Percentiles rank a stretch among this genome's conserved stretches.
Conservation (phyloP, 2,329 filamentous ascomycete genomes). For the Arthrocladium fulminans region DNA sequence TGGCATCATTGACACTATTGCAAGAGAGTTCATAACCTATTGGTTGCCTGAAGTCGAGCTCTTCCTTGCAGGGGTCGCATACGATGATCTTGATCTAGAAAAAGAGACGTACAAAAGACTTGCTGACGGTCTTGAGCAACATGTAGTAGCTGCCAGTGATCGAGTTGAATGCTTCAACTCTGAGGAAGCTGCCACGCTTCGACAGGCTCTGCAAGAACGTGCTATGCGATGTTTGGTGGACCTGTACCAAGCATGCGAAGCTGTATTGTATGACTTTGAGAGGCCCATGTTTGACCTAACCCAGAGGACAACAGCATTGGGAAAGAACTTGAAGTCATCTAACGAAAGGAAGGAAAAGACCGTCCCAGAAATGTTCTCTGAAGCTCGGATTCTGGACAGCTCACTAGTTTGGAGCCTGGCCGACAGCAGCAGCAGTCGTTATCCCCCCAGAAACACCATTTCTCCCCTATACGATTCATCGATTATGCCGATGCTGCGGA, state of each 20-base stretch:
- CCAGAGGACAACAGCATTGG: neutral
- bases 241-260: neutral
- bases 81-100: neutral
- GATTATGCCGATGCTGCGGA: neutral
- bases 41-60: slow-evolving; percentile 5
- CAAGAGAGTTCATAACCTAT: neutral
- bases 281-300: neutral
- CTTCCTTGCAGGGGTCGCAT: neutral
- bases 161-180: neutral
- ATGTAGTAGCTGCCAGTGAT: neutral
- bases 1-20: slow-evolving; percentile 2
- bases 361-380: neutral
- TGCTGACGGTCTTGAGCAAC: neutral
- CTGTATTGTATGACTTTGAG: neutral
- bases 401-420: slow-evolving; percentile 3
- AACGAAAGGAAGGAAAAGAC: neutral
- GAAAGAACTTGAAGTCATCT: neutral
- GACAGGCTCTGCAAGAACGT: neutral
- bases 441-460: neutral
- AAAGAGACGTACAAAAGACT: neutral
- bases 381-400: slow-evolving; percentile 2
- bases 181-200: neutral
- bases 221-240: neutral
- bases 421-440: neutral
- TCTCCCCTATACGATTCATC: neutral